Conservation (phyloP, 192 early-diverging fungal genomes). For the Backusella mclennaniae region DNA sequence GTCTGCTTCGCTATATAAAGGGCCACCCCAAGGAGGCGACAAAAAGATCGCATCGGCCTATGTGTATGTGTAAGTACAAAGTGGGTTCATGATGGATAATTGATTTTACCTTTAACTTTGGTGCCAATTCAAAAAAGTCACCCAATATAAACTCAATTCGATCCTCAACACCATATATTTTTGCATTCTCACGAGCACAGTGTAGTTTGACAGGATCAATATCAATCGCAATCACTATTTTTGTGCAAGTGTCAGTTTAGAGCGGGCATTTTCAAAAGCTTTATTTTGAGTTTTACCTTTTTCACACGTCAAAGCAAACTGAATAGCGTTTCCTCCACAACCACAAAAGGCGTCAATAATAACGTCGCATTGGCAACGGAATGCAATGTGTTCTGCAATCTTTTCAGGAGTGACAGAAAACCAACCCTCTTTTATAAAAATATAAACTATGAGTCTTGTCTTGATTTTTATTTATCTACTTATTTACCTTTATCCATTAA, state of each 20-base stretch:
- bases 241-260: neutral
- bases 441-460: neutral
- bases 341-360: constrained; percentile 96
- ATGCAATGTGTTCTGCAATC: constrained; percentile 78
- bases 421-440: constrained; percentile 69
- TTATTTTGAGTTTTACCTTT: constrained; percentile 43
- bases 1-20: constrained; percentile 61
- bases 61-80: constrained; percentile 3
- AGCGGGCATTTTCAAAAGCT: neutral
- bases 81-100: constrained; percentile 6
- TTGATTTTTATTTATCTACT: neutral
- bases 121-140: constrained; percentile 77
- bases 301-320: constrained; percentile 89
- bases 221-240: constrained; percentile 86
- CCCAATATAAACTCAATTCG: constrained; percentile 93
- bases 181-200: constrained; percentile 86
- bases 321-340: constrained; percentile 95
- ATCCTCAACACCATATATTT: constrained; percentile 87
- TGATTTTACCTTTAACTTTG: constrained; percentile 50
- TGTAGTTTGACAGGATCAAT: constrained; percentile 75
- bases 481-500: constrained; percentile 73
- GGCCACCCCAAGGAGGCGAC: constrained; percentile 96
- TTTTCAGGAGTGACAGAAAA: constrained; percentile 94
- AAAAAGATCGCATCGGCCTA: constrained; percentile 89
- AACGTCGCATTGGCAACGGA: constrained; percentile 57